Conservation (phyloP, 192 early-diverging fungal genomes). For the Linnemannia hyalina region DNA sequence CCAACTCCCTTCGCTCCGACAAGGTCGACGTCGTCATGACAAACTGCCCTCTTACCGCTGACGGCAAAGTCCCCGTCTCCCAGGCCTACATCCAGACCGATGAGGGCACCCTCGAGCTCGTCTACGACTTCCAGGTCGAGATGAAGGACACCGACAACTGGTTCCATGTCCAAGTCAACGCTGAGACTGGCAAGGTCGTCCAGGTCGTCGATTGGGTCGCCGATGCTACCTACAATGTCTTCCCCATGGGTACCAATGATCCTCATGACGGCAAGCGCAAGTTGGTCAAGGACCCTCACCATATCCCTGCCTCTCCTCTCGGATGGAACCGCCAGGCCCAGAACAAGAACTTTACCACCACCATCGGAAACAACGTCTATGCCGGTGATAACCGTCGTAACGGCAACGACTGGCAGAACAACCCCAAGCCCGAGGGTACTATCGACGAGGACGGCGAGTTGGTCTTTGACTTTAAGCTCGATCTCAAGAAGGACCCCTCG, state of each 20-base stretch:
- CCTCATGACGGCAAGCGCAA: constrained; percentile 75
- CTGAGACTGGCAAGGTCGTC: constrained; percentile 71
- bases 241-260: constrained; percentile 83
- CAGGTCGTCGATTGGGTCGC: constrained; percentile 88
- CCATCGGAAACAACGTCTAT: constrained; percentile 93
- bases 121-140: constrained; percentile 88
- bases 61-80: constrained; percentile 67
- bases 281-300: constrained; percentile 67
- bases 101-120: constrained; percentile 70
- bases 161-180: constrained; percentile 81
- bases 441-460: constrained; percentile 57
- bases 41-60: constrained; percentile 67
- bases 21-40: constrained; percentile 57
- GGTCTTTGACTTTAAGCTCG: constrained; percentile 83
- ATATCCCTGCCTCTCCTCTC: constrained; percentile 70
- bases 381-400: constrained; percentile 88
- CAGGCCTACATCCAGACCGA: constrained; percentile 76
- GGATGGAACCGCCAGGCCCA: constrained; percentile 83
- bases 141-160: constrained; percentile 80
- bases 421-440: constrained; percentile 82
- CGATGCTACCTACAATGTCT: constrained; percentile 84
- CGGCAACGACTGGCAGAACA: constrained; percentile 77
- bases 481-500: constrained; percentile 72
- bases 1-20: constrained; percentile 49
- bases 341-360: constrained; percentile 73